A percentile compares a stretch with the other conserved stretches of the same genome.
phyloP scores from a whole-genome alignment of 257 asterid species.

The Solanum ahanhuiri region DNA sequence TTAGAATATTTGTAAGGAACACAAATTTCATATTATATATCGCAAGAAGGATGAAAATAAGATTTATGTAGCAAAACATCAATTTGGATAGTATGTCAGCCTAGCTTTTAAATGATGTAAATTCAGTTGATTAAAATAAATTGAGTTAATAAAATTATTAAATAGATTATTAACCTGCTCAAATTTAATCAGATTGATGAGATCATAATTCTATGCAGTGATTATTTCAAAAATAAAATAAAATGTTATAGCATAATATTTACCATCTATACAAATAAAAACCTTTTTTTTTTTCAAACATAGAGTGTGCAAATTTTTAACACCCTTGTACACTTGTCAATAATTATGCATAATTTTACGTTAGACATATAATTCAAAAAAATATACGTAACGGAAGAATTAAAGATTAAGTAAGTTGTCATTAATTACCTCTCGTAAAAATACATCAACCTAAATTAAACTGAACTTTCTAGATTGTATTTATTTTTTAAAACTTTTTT shows the following conservation, averaged over 20 bases:
- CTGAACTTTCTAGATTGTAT: no score
- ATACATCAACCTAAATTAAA: neutral
- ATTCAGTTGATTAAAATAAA: no score
- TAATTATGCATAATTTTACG: neutral
- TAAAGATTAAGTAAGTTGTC: neutral
- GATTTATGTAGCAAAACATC: neutral
- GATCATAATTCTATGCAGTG: neutral
- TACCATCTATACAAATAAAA: no score
- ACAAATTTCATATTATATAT: neutral
- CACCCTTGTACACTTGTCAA: neutral
- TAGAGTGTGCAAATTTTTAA: neutral
- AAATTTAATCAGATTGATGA: neutral
- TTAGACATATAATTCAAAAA: neutral
- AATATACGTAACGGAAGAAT: neutral
- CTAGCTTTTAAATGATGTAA: no score
- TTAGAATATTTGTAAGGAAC: neutral
- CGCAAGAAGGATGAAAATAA: neutral
- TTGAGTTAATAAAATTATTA: no score
- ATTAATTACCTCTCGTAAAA: neutral
- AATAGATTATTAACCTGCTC: neutral
- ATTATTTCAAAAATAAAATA: no score
- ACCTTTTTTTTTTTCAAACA: neutral
- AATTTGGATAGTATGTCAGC: no score
- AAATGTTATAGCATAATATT: neutral
- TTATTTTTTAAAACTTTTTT: no score